These are phyloP conservation scores for Claviceps fusiformis DNA, from an alignment of 2,329 filamentous ascomycete species.

Conservation along the genomic window DNA sequence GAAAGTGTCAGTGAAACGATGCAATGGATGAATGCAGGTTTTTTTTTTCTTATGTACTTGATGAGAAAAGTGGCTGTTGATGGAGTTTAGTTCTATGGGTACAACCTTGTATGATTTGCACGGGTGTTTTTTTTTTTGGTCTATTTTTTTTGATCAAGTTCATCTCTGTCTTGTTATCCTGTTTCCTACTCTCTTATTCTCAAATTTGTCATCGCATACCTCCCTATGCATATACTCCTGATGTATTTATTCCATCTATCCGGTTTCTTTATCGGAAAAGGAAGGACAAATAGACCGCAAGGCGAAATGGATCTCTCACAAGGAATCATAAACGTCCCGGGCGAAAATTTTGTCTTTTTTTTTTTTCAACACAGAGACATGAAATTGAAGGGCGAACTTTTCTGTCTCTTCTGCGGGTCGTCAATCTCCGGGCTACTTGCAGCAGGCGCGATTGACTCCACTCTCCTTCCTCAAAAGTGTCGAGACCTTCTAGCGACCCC, in stretches of 20 bases:
- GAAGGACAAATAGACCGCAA: neutral
- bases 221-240: neutral
- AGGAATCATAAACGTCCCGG: too few relatives aligned
- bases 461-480: neutral
- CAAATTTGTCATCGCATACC: neutral
- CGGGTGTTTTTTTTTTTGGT: neutral
- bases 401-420: too few relatives aligned
- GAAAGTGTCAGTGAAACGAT: slow-evolving; percentile 15
- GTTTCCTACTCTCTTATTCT: neutral
- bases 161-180: neutral
- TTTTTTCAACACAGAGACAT: neutral
- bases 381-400: neutral
- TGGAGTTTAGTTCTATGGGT: neutral
- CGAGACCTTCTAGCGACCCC: slow-evolving; percentile 12
- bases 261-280: neutral
- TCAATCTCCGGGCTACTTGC: neutral
- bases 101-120: neutral
- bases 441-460: neutral
- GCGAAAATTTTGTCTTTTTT: too few relatives aligned
- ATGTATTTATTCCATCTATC: neutral
- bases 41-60: neutral
- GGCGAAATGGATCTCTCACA: neutral
- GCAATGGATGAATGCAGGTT: neutral
- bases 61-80: neutral
- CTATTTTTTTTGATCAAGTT: neutral